Base-by-base conservation (phyloP, 768 basidiomycete genomes). In the Boletus reticuloceps region DNA sequence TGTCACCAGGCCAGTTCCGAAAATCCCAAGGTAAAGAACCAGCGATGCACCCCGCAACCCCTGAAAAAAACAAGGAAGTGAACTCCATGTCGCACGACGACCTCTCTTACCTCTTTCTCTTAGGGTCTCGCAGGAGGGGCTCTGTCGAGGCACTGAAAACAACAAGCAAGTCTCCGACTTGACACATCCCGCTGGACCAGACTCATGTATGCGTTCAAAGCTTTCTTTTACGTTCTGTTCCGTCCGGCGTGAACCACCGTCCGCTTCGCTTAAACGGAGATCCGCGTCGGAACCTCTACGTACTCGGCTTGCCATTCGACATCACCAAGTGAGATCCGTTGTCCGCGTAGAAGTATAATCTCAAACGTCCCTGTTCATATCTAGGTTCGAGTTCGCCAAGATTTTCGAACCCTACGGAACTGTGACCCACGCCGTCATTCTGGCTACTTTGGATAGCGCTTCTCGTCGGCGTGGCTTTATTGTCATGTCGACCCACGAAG, bases 381-480 rank as follows among this genome's bases (percentile, higher is more conserved):
- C 38, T 27, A 77, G 75, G 58, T n/a, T 73, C 55, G 89, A 89
- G 56, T 86, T 89, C 60, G 67, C 77, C 25, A 74, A 76, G 38
- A 60, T 86, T 6, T 92, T 89, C 63, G 79, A 82, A 49, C 79
- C 75, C 14, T 84, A 80, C 59, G 90, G 90, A 32, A 79, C 74
- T 10, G 88, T 92, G 16, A 73, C 79, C 1, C 90, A 92, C 66
- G 86, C 83, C 20, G 90, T 92, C 22, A 89, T 92, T 48, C 77
- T 92, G 19, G 91, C 89, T 3, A 92, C 91, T 6, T 83, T 91
- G 38, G 90, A 92, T 63, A 89, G 88, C 61, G 85, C 89, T 40
- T 91, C 90, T 37, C 83, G 90, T 49, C 82, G 90, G 47, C 86
- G 90, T 38, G 90, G 90, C 3, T 92, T 92, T 66, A 76, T 92